Conservation (phyloP, 495 filamentous ascomycete genomes). For the Choiromyces venosus region DNA sequence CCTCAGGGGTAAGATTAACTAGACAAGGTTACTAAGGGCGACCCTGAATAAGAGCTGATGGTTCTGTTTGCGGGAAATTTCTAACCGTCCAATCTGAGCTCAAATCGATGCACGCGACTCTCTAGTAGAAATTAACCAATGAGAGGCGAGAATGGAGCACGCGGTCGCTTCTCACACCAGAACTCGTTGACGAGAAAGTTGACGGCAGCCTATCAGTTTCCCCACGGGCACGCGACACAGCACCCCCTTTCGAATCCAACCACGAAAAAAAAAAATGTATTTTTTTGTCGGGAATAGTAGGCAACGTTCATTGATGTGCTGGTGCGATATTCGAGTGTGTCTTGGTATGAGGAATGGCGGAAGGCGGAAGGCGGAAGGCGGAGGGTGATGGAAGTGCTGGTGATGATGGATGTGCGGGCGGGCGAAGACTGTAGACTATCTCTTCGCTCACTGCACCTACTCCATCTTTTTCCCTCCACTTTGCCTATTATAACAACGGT, state of each 20-base stretch:
- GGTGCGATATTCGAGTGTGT: not conserved
- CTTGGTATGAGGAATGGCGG: not conserved
- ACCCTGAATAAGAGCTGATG: not conserved
- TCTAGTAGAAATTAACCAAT: slow-evolving; percentile 28
- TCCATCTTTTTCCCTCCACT: not conserved
- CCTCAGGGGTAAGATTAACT: not conserved
- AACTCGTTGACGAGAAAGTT: slow-evolving; percentile 14
- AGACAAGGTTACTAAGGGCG: not conserved
- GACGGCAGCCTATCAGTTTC: slow-evolving; percentile 37
- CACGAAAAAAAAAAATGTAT: not conserved
- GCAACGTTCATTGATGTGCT: not conserved
- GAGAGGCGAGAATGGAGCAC: slow-evolving; percentile 28
- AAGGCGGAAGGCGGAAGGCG: not conserved
- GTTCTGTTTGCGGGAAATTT: slow-evolving; percentile 7
- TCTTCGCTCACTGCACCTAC: not conserved
- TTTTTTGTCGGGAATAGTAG: slow-evolving; percentile 2
- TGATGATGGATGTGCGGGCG: not conserved
- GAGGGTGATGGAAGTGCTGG: not conserved
- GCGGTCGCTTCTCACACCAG: slow-evolving; percentile 27
- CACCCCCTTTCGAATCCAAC: slow-evolving; percentile 25
- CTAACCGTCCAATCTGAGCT: slow-evolving; percentile 30
- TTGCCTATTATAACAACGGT: not conserved
- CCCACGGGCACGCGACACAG: slow-evolving; percentile 39
- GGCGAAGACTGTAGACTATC: not conserved
- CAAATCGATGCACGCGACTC: slow-evolving; percentile 31